These are phyloP conservation scores for Trichoderma gracile DNA, from an alignment of 2,329 filamentous ascomycete genomes.

Conservation along the genomic window DNA sequence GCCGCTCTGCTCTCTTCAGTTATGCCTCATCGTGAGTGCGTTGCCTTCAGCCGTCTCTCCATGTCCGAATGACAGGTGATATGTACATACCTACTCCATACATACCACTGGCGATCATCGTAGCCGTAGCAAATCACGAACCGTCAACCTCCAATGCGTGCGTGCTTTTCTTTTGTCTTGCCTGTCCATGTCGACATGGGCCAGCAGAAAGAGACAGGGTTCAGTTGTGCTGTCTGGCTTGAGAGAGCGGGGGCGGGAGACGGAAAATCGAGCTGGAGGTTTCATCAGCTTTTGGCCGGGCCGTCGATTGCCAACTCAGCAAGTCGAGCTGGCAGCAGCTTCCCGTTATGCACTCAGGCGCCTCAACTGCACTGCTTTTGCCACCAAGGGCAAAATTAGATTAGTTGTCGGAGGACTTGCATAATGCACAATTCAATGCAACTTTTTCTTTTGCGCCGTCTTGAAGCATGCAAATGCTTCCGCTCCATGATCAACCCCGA, in stretches of 20 bases:
- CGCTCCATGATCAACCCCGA: too few species aligned
- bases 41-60: background rate
- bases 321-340: slow-evolving; percentile 1
- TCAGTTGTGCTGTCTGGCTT: background rate
- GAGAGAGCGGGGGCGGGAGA: slow-evolving; percentile 18
- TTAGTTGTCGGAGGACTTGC: background rate
- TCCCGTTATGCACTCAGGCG: background rate
- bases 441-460: too few species aligned
- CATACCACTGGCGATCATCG: slow-evolving; percentile 1
- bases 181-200: slow-evolving; percentile 14
- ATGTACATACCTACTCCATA: too few species aligned
- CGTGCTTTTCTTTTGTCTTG: slow-evolving; percentile 6
- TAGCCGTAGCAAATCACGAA: slow-evolving; percentile 4
- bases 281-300: too few species aligned
- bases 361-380: background rate
- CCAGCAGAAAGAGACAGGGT: background rate
- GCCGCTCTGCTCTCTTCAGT: too few species aligned
- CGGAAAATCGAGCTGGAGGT: background rate
- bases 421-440: background rate
- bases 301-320: slow-evolving; percentile 18
- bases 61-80: too few species aligned
- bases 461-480: background rate
- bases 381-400: background rate
- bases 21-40: background rate
- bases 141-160: background rate